Conservation (phyloP, 805 yeast genomes). For the Ogataea trehalophila region DNA sequence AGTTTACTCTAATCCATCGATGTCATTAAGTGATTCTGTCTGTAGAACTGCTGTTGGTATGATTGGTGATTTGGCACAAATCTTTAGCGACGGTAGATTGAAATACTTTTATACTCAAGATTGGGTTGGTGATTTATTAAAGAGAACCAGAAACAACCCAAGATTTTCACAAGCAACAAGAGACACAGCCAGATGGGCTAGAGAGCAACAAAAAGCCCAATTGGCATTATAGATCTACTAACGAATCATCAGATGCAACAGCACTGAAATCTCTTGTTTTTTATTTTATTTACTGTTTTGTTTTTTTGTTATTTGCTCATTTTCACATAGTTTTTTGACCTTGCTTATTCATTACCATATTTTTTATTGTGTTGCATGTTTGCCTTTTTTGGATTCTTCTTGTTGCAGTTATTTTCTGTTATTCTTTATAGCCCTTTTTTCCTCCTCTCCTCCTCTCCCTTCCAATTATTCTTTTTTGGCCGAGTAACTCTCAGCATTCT, state of each 20-base stretch:
- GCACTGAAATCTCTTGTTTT: background rate
- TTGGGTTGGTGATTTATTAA: slow-evolving; percentile 79
- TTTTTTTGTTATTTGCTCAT: slow-evolving; percentile 1
- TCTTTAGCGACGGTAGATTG: slow-evolving; percentile 76
- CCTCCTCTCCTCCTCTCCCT: slow-evolving; percentile 4
- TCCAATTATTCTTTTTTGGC: slow-evolving; percentile 2
- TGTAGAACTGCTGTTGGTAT: slow-evolving; percentile 84
- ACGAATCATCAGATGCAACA: background rate
- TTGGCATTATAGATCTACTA: background rate
- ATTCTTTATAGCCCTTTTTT: background rate
- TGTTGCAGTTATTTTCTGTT: background rate
- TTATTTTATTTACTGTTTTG: slow-evolving; percentile 1
- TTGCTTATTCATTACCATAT: background rate
- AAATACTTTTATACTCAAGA: slow-evolving; percentile 59
- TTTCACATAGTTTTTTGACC: background rate
- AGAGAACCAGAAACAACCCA: slow-evolving; percentile 61
- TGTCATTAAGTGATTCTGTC: slow-evolving; percentile 62
- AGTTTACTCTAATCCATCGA: slow-evolving; percentile 53
- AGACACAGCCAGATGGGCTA: slow-evolving; percentile 97
- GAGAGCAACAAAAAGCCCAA: slow-evolving; percentile 64
- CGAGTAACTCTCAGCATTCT: too few species aligned
- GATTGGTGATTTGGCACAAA: slow-evolving; percentile 87
- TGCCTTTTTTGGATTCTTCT: slow-evolving; percentile 4
- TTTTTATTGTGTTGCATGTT: background rate
- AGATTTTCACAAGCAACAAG: slow-evolving; percentile 61